Percentiles rank a stretch among this genome's conserved stretches.
phyloP scores from a whole-genome alignment of 208 protist species.

The Vickermania ingenoplastis region DNA sequence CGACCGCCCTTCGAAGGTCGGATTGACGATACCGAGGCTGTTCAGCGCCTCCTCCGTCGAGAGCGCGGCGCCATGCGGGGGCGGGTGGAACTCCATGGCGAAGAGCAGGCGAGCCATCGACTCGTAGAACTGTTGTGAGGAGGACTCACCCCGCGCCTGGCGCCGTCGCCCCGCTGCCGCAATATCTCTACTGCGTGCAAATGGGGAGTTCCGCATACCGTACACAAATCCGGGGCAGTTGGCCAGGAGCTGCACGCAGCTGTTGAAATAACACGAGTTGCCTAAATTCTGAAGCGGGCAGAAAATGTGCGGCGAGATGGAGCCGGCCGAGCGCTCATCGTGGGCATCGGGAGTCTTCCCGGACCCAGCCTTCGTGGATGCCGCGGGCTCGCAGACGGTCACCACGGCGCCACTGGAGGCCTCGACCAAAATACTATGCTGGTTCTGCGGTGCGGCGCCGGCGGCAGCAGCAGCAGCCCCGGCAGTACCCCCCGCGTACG shows the following conservation, averaged over 20 bases:
- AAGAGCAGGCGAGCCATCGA: constrained; percentile 34
- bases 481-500: not conserved
- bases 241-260: constrained; percentile 89
- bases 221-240: constrained; percentile 79
- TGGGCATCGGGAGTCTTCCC: too few relatives aligned
- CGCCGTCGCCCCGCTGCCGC: constrained; percentile 4
- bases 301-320: constrained; percentile 9
- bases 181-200: constrained; percentile 2
- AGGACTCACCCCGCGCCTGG: not conserved
- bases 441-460: not conserved
- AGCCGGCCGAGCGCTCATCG: not conserved
- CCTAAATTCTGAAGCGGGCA: constrained; percentile 91
- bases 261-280: constrained; percentile 98
- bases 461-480: not conserved
- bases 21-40: constrained; percentile 41
- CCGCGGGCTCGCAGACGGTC: too few relatives aligned
- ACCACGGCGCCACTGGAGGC: not conserved
- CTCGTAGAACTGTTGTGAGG: constrained; percentile 34
- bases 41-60: constrained; percentile 43
- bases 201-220: constrained; percentile 34
- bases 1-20: constrained; percentile 63
- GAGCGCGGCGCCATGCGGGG: constrained; percentile 15
- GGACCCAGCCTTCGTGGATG: too few relatives aligned
- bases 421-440: not conserved
- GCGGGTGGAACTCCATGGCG: constrained; percentile 44